These are phyloP conservation scores for Leucocoprinus birnbaumii DNA, from an alignment of 768 basidiomycete genomes.

Conservation along the genomic window DNA sequence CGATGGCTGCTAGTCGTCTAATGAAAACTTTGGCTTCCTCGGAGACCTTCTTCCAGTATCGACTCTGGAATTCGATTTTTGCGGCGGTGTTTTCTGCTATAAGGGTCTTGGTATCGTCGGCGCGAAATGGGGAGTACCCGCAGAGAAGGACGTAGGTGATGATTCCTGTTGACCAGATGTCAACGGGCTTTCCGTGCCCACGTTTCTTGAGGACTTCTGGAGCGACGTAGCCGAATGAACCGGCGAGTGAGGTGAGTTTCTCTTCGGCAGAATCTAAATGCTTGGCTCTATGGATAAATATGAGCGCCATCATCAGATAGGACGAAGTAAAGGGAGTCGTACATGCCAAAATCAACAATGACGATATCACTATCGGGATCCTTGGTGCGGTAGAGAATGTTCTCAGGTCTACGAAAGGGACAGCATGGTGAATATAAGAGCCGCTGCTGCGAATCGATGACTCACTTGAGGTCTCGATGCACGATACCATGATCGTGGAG, in stretches of 20 bases:
- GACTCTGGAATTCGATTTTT: slow-evolving; percentile 87
- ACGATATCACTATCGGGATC: slow-evolving; percentile 82
- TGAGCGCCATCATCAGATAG: neutral
- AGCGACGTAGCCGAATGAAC: slow-evolving; percentile 88
- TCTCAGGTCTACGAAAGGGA: slow-evolving; percentile 69
- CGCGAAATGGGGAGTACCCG: slow-evolving; percentile 93
- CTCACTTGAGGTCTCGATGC: slow-evolving; percentile 91
- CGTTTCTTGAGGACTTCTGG: slow-evolving; percentile 80
- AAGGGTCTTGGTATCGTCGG: slow-evolving; percentile 72
- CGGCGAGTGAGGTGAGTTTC: slow-evolving; percentile 68
- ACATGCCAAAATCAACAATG: slow-evolving; percentile 98
- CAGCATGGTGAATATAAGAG: slow-evolving; percentile 3
- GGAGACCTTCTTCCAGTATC: slow-evolving; percentile 92
- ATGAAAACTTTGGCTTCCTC: slow-evolving; percentile 85
- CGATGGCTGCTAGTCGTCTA: slow-evolving; percentile 60
- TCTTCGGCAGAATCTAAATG: slow-evolving; percentile 73
- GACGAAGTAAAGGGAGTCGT: neutral
- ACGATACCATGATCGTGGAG: slow-evolving; percentile 93
- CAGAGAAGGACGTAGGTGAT: slow-evolving; percentile 95
- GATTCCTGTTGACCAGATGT: slow-evolving; percentile 91
- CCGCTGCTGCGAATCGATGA: slow-evolving; percentile 6
- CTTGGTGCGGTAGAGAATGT: slow-evolving; percentile 87
- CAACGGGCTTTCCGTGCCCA: slow-evolving; percentile 92
- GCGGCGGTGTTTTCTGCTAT: slow-evolving; percentile 83
- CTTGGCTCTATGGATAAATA: slow-evolving; percentile 58